Conservation (phyloP, 805 yeast genomes). For the Clavispora carvajalis region DNA sequence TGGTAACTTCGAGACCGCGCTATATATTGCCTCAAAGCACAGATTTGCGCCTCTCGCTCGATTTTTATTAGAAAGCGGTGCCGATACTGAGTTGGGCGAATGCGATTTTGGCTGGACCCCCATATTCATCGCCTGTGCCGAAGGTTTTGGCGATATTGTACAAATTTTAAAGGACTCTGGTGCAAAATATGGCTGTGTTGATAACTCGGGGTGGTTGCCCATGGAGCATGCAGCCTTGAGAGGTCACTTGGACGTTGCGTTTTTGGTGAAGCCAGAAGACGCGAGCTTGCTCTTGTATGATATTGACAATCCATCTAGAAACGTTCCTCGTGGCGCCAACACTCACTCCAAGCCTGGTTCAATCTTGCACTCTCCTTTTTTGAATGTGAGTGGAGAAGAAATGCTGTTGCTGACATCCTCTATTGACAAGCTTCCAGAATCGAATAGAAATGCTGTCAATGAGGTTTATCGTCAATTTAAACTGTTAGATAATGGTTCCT, state of each 20-base stretch:
- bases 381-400: slow-evolving; percentile 13
- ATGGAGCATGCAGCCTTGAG: slow-evolving; percentile 91
- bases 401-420: slow-evolving; percentile 23
- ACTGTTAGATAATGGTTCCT: slow-evolving; percentile 18
- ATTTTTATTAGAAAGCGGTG: slow-evolving; percentile 51
- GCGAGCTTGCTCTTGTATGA: slow-evolving; percentile 29
- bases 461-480: slow-evolving; percentile 38
- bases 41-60: slow-evolving; percentile 50
- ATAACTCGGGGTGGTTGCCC: slow-evolving; percentile 95
- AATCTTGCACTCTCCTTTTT: slow-evolving; percentile 12
- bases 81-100: slow-evolving; percentile 74
- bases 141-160: slow-evolving; percentile 62
- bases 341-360: slow-evolving; percentile 12
- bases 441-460: slow-evolving; percentile 23
- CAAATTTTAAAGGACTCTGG: slow-evolving; percentile 47
- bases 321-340: slow-evolving; percentile 15
- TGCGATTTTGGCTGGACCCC: slow-evolving; percentile 91
- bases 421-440: slow-evolving; percentile 34
- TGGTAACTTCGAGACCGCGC: slow-evolving; percentile 64
- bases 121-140: slow-evolving; percentile 81
- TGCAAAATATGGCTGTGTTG: slow-evolving; percentile 53
- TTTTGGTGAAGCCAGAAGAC: slow-evolving; percentile 49
- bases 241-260: slow-evolving; percentile 74
- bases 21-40: slow-evolving; percentile 74
- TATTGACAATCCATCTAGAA: slow-evolving; percentile 31